These are phyloP conservation scores for Pestalotiopsis sp. DNA, from an alignment of 2,329 filamentous ascomycete species.

Conservation along the genomic window DNA sequence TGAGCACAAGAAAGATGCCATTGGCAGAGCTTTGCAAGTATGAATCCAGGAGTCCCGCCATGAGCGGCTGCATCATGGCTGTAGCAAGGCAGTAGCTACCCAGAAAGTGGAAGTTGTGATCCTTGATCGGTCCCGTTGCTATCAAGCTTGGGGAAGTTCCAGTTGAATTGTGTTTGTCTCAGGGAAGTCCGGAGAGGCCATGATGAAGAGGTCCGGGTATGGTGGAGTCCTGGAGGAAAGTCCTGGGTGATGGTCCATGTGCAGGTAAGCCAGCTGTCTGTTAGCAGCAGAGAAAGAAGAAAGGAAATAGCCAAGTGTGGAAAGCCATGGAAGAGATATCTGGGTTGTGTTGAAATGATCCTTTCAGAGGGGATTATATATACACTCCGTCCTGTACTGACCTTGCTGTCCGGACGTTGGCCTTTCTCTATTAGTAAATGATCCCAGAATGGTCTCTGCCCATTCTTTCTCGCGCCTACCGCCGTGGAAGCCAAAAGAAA, in stretches of 20 bases:
- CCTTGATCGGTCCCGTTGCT: not conserved
- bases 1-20: not conserved
- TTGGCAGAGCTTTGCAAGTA: not conserved
- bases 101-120: not conserved
- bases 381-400: constrained; percentile 52
- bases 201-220: not conserved
- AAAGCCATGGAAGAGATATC: constrained; percentile 17
- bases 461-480: constrained; percentile 29
- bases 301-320: constrained; percentile 3
- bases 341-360: constrained; percentile 33
- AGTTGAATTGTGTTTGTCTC: not conserved
- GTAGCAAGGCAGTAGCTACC: not conserved
- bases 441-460: constrained; percentile 31
- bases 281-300: not conserved
- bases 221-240: not conserved
- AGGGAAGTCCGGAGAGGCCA: not conserved
- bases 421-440: constrained; percentile 37
- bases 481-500: constrained; percentile 30
- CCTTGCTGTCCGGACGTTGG: constrained; percentile 55
- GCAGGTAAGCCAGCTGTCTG: not conserved
- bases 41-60: not conserved
- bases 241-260: not conserved
- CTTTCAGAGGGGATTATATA: constrained; percentile 50
- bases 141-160: not conserved
- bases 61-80: not conserved